Conservation (phyloP, 2,329 filamentous ascomycete species). For the Neonectria sp. region DNA sequence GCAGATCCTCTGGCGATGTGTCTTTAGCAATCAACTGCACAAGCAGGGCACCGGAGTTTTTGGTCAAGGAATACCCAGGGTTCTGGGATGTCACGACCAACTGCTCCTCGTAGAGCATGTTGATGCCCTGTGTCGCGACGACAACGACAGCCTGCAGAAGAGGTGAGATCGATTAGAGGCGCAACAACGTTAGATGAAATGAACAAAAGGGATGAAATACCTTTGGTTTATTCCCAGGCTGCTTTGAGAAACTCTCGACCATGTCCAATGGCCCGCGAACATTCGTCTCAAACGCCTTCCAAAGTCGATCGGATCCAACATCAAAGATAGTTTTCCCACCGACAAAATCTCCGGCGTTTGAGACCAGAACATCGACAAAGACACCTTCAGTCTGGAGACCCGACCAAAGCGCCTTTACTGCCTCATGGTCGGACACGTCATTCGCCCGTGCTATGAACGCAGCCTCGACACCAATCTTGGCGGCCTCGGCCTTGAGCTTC, state of each 20-base stretch:
- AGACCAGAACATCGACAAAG: slow-evolving; percentile 49
- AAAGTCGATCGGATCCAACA: slow-evolving; percentile 21
- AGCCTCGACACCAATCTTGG: slow-evolving; percentile 35
- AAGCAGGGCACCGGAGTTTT: slow-evolving; percentile 53
- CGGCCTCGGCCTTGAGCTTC: slow-evolving; percentile 43
- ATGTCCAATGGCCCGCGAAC: slow-evolving; percentile 34
- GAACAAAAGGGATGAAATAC: not conserved
- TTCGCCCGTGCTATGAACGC: slow-evolving; percentile 36
- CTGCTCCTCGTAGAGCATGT: slow-evolving; percentile 15
- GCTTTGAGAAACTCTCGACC: slow-evolving; percentile 37
- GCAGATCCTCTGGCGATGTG: slow-evolving; percentile 41
- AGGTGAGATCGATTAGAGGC: not conserved
- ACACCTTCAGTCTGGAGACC: slow-evolving; percentile 38
- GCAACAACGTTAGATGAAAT: not conserved
- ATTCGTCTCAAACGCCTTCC: slow-evolving; percentile 36
- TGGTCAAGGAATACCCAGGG: slow-evolving; percentile 55
- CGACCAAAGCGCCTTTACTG: slow-evolving; percentile 48
- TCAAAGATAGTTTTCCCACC: slow-evolving; percentile 28
- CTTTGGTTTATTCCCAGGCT: slow-evolving; percentile 16
- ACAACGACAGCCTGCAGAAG: slow-evolving; percentile 3
- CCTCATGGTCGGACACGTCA: slow-evolving; percentile 46
- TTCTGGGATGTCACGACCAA: not conserved
- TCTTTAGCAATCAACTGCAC: slow-evolving; percentile 59
- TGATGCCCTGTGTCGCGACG: slow-evolving; percentile 9
- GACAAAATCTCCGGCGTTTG: slow-evolving; percentile 44